phyloP scores from a whole-genome alignment of 768 basidiomycete species.

The Xerocomus spinulosus region DNA sequence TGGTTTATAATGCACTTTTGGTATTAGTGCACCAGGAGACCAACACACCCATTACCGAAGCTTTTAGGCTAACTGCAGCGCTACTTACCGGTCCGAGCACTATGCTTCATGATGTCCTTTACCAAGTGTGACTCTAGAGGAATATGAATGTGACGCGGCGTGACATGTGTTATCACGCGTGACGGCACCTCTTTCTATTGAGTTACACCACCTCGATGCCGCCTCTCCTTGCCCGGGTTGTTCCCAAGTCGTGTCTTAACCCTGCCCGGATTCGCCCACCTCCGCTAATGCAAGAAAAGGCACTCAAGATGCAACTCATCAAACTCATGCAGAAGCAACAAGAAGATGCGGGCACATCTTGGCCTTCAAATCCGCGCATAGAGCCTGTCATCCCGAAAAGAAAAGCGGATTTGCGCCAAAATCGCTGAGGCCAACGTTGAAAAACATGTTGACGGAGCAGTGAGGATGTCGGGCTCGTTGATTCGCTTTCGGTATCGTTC shows the following conservation, averaged over 20 bases:
- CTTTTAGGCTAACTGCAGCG: too few species aligned
- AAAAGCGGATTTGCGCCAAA: constrained; percentile 36
- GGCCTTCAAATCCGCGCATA: constrained; percentile 48
- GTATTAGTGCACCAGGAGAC: too few species aligned
- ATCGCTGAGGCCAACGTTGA: constrained; percentile 37
- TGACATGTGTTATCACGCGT: constrained; percentile 11
- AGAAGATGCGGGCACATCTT: constrained; percentile 35
- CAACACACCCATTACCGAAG: too few species aligned
- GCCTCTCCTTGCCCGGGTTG: constrained; percentile 31
- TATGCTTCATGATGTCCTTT: too few species aligned
- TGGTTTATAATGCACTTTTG: too few species aligned
- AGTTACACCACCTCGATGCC: constrained; percentile 4
- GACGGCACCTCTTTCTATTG: background rate
- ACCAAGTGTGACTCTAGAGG: too few species aligned
- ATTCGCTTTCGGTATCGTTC: background rate
- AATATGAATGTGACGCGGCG: constrained; percentile 16
- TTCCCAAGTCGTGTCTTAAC: constrained; percentile 33
- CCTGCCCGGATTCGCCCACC: constrained; percentile 22
- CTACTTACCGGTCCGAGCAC: too few species aligned
- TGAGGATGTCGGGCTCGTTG: constrained; percentile 2
- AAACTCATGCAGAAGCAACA: constrained; percentile 40
- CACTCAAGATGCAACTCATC: constrained; percentile 35
- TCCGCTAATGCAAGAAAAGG: constrained; percentile 28
- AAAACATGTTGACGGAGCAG: constrained; percentile 36
- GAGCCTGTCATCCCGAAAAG: constrained; percentile 41